Base-by-base conservation (phyloP, 176 grass and related monocot genomes). In the Oryza meyeriana region DNA sequence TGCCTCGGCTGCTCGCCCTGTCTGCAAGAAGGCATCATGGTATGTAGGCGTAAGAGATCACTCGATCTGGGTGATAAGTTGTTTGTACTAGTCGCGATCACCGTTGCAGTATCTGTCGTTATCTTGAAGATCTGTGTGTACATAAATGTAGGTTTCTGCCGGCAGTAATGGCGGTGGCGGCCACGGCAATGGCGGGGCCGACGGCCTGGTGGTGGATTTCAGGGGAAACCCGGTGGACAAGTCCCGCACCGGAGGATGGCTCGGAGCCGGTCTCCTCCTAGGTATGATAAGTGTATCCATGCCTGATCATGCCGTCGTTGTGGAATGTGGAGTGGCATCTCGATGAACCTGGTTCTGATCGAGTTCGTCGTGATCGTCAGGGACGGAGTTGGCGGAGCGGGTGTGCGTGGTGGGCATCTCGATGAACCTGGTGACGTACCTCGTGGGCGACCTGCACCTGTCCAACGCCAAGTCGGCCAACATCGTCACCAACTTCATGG, bases 361-460 rank as follows among this genome's bases (percentile, higher is more conserved):
- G 52, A 57, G 1, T 22, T 57, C 44, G 18, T 28, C 10, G 45
- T 52, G 5, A 8, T 36, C 61, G 20, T 4, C 73, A 92, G 86
- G 79, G n/a, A 38, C 79, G 67, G 87, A 92, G 72, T 25, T 89
- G 35, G 61, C 90, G 45, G 90, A 92, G 86, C 88, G 91, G 30
- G 59, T 93, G 67, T 87, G 84, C 30, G 91, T 93, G 81, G 80
- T 93, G 71, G 91, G 87, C 50, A 87, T 93, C 84, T 83, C 91
- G 26, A 90, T 90, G 91, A 93, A 93, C 81, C 70, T 93, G 80
- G 84, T 93, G 55, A 90, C 91, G 18, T 93, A 93, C 76, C 69
- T 93, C 70, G 72, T 84, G 40, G 91, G 91, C 78, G 80, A 90
- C 30, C 44, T 93, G 58, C 80, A 93, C 65, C 87, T 93, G 58